Conservation (phyloP, 1,284 basidiomycete genomes). For the Trametes pubescens region DNA sequence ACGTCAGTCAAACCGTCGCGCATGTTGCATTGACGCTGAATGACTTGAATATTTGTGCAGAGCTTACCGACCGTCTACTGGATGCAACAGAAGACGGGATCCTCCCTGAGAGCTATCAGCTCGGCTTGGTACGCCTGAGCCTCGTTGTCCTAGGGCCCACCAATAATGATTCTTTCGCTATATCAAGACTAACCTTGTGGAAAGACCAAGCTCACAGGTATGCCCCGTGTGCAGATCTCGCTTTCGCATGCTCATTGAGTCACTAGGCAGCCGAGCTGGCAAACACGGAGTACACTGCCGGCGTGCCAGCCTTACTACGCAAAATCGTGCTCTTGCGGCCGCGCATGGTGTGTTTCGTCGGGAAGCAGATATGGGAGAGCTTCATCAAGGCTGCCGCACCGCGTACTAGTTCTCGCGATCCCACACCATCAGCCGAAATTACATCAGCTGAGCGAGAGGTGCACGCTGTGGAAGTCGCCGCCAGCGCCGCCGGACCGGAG, state of each 20-base stretch:
- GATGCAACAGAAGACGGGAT: conserved; percentile 37
- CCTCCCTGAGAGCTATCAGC: conserved; percentile 35
- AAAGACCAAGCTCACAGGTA: conserved; percentile 40
- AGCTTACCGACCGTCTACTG: conserved; percentile 35
- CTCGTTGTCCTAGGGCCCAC: background rate
- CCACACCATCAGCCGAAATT: background rate
- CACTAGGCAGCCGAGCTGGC: conserved; percentile 39
- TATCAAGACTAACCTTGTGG: conserved; percentile 41
- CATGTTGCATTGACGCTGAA: background rate
- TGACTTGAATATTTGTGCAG: conserved; percentile 12
- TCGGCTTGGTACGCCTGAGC: conserved; percentile 36
- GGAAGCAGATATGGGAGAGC: conserved; percentile 70
- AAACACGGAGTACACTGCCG: conserved; percentile 34
- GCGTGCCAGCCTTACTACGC: conserved; percentile 51
- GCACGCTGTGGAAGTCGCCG: background rate
- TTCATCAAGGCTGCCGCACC: conserved; percentile 32
- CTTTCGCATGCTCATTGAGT: background rate
- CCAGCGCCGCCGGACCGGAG: background rate
- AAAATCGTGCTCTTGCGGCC: conserved; percentile 68
- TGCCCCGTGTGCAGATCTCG: background rate
- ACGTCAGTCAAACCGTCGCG: conserved; percentile 43
- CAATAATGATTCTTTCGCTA: no score
- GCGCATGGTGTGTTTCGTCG: conserved; percentile 74
- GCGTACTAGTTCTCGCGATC: background rate
- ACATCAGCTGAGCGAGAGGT: background rate